phyloP scores from a whole-genome alignment of 2,329 filamentous ascomycete genomes.

The Colletotrichum zoysiae region DNA sequence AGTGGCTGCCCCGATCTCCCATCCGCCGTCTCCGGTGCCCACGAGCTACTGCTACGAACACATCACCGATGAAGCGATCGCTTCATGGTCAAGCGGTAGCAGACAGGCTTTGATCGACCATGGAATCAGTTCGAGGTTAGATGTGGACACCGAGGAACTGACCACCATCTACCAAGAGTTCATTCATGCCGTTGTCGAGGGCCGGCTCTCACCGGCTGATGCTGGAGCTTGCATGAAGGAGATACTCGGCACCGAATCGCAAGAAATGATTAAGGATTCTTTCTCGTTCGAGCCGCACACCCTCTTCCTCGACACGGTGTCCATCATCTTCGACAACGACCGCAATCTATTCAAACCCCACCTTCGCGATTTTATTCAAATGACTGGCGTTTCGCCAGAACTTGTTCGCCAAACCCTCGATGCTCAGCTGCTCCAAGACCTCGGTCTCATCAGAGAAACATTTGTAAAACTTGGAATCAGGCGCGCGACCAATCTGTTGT shows the following conservation, averaged over 20 bases:
- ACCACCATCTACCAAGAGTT: constrained; percentile 87
- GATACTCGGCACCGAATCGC: constrained; percentile 72
- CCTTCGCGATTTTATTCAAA: constrained; percentile 76
- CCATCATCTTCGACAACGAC: constrained; percentile 81
- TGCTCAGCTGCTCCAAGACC: constrained; percentile 76
- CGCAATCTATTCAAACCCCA: constrained; percentile 60
- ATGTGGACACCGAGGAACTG: constrained; percentile 77
- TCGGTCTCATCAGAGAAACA: constrained; percentile 86
- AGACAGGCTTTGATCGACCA: constrained; percentile 72
- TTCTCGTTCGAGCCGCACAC: constrained; percentile 72
- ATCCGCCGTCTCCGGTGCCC: constrained; percentile 50
- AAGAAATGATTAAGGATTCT: constrained; percentile 63
- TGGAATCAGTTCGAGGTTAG: constrained; percentile 72
- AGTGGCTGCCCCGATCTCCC: constrained; percentile 43
- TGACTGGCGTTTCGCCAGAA: constrained; percentile 77
- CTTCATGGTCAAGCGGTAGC: constrained; percentile 77
- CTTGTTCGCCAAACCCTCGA: constrained; percentile 89
- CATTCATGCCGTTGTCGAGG: constrained; percentile 79
- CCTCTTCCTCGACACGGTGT: constrained; percentile 86
- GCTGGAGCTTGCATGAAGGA: constrained; percentile 80
- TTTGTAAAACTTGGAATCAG: constrained; percentile 87
- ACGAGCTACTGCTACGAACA: constrained; percentile 78
- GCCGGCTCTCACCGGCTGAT: constrained; percentile 74
- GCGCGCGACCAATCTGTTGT: constrained; percentile 92
- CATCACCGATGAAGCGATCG: constrained; percentile 77